Evolutionary conservation across 176 grass and related monocot species (phyloP).

Genomic region (Guadua angustifolia): DNA sequence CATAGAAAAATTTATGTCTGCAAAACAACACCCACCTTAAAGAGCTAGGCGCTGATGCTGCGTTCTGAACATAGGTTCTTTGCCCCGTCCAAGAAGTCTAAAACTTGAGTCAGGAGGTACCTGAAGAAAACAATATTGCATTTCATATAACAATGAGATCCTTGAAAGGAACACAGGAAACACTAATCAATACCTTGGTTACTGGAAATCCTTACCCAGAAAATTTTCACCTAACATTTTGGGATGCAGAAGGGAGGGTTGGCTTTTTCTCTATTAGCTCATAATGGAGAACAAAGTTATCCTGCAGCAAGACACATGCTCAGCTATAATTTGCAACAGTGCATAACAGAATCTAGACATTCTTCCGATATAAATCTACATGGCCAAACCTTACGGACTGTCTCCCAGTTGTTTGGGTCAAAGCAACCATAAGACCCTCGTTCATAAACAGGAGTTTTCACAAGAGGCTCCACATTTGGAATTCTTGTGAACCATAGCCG

Average conservation of each 20-base stretch:
- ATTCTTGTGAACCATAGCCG: slow-evolving; percentile 70
- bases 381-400: slow-evolving; percentile 77
- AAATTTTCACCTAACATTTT: slow-evolving; percentile 62
- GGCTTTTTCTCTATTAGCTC: slow-evolving; percentile 82
- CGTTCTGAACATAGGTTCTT: not conserved
- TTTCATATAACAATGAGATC: slow-evolving; percentile 19
- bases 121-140: slow-evolving; percentile 33
- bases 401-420: slow-evolving; percentile 82
- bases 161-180: not conserved
- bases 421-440: slow-evolving; percentile 85
- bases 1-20: not conserved
- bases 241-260: slow-evolving; percentile 49
- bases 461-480: slow-evolving; percentile 69
- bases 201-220: slow-evolving; percentile 47
- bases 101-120: slow-evolving; percentile 42
- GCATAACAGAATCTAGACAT: slow-evolving; percentile 21
- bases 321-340: slow-evolving; percentile 17
- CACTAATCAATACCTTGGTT: not conserved
- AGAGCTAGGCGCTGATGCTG: slow-evolving; percentile 21
- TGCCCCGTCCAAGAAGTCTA: slow-evolving; percentile 30
- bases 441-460: slow-evolving; percentile 76
- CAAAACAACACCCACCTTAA: slow-evolving; percentile 28
- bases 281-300: slow-evolving; percentile 85
- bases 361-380: slow-evolving; percentile 14
- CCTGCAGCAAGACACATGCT: slow-evolving; percentile 54